Percentiles rank a stretch among this genome's conserved stretches.
Evolutionary conservation across 768 basidiomycete species (phyloP).

Genomic region (Suillus discolor): DNA sequence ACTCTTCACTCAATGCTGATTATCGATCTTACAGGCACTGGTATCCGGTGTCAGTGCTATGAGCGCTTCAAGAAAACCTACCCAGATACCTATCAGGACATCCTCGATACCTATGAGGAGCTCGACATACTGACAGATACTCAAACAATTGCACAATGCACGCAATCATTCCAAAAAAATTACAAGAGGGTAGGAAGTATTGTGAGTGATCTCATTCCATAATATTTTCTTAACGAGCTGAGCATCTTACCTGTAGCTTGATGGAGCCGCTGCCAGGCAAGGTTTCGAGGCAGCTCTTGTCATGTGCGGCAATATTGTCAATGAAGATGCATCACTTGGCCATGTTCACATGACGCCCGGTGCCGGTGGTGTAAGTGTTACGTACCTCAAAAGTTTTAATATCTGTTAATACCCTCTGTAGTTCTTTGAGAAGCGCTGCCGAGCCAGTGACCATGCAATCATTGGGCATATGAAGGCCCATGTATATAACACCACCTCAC

Average conservation of each 20-base stretch:
- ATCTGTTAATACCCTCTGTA: not conserved
- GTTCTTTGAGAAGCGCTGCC: constrained; percentile 12
- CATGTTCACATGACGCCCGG: constrained; percentile 7
- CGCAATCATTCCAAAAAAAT: not conserved
- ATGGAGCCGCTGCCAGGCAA: constrained; percentile 6
- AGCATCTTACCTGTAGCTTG: constrained; percentile 6
- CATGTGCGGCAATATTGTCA: constrained; percentile 14
- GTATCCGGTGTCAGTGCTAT: not conserved
- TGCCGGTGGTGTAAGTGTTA: not conserved
- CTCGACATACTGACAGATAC: not conserved
- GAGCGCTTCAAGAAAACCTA: not conserved
- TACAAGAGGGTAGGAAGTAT: not conserved
- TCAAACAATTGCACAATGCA: not conserved
- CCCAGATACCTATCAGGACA: not conserved
- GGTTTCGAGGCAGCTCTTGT: constrained; percentile 12
- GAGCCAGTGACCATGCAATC: not conserved
- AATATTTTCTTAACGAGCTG: not conserved
- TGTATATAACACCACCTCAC: not conserved
- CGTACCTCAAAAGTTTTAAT: too few relatives aligned
- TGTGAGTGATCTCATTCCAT: not conserved
- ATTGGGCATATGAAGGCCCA: constrained; percentile 14
- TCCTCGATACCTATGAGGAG: not conserved
- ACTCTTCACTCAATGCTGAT: not conserved
- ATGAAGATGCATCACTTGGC: constrained; percentile 10
- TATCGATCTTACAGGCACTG: not conserved